Evolutionary conservation across 2,329 filamentous ascomycete species (phyloP), one percentile per base, ranked within the genome.

Genomic region (Akanthomyces lecanii): DNA sequence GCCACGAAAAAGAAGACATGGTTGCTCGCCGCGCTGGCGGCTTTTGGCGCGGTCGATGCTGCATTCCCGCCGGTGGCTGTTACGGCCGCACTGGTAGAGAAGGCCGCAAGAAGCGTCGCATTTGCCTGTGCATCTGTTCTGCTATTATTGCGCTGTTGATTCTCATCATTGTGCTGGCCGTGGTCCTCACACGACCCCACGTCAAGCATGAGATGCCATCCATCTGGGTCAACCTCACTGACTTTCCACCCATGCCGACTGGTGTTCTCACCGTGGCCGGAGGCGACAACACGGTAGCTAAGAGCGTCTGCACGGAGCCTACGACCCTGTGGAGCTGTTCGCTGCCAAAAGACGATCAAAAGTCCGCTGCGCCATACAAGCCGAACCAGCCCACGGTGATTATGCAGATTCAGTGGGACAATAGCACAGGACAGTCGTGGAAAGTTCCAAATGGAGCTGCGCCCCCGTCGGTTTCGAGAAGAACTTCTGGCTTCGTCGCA

Each of bases 241-340:
- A 88, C 57, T 97, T 91, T 68, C 93, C 93, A 21, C 89, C 92
- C 0, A 91, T 97, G 70, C 91, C 91, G 1, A 94, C 90, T 0
- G 94, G 93, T 0, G 82, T 94, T 21, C 82, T 91, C 65, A 96
- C 91, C 0, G 83, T 97, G 18, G 85, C 90, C 18, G 89, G 89
- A 5, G 86, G 92, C 0, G 84, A 90, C 67, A 86, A 89, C 56
- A 82, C 83, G 0, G 77, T 82, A 2, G 77, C 85, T n/a, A 82
- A 85, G 61, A 85, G 84, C 25, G 85, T 84, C 7, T 98, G 93
- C 68, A 86, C 93, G 4, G 78, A 81, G 8, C 89, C 89, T 0
- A 80, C 85, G 11, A 90, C 89, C 0, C 75, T 95, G 61, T 98
- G 93, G 93, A 96, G 89, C 71, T 98, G 93, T 73, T 84, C 88